Base-by-base conservation (phyloP, 2,329 filamentous ascomycete genomes). In the Diaporthe humulicola region DNA sequence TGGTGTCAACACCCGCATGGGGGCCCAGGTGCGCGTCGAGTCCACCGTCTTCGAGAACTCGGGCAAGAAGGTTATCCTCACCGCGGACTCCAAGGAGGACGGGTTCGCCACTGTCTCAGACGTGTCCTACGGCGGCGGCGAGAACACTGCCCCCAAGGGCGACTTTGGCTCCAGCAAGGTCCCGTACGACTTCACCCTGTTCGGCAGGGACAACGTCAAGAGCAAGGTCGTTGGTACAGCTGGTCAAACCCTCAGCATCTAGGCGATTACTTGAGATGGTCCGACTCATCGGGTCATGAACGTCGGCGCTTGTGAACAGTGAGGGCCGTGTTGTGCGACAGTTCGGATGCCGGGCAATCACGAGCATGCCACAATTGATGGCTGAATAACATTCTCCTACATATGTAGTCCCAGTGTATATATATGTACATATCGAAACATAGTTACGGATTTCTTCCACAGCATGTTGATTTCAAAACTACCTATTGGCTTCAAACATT, bases 1-100 rank as follows among this genome's bases (percentile, higher is more conserved):
- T 2, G 56, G 56, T 14, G 58, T 74, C 19, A 60, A 74, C 54
- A 25, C 72, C 3, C 64, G 72, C 8, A 60, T 69, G 36, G 72
- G 72, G n/a, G 72, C 72, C 22, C 5, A 74, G n/a, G 42, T 70
- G 4, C 72, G 69, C 17, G 36, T 74, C 9, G 64, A 74, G 50
- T 70, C 64, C 28, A 74, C 54, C 17, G 69, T 71, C 28, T 74
- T 74, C 38, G 64, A 54, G 25, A 70, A 74, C 33, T 58, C 56
- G 56, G 33, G 33, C 22, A 38, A 58, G 56, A 58, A 58, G 56
- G 72, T 69, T 38, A 67, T 66, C 25, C 48, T 60, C n/a, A 67
- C 57, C 33, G 38, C 64, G 6, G 54, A 73, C 45, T 73, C 71
- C 19, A 50, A 67, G 19, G 71, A 73, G 8, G 45, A 66, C 45